Conservation (phyloP, 208 protist species). For the Trypanosoma platydactyli region DNA sequence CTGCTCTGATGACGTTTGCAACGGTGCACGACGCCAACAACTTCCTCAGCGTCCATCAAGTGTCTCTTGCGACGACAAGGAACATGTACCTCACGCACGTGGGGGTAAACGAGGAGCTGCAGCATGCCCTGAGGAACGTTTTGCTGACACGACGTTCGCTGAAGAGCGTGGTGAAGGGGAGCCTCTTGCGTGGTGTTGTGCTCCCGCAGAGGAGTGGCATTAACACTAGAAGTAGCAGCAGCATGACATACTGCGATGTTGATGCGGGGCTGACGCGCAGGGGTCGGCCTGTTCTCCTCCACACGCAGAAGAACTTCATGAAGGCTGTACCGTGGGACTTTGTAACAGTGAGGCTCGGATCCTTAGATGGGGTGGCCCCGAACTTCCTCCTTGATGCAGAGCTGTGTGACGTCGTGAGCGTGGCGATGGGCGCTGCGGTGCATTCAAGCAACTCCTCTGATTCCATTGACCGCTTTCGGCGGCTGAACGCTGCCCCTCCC, state of each 20-base stretch:
- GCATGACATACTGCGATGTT: constrained; percentile 53
- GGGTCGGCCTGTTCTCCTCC: constrained; percentile 40
- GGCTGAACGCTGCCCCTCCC: not conserved
- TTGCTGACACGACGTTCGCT: constrained; percentile 28
- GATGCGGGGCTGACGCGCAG: constrained; percentile 53
- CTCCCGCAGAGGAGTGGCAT: constrained; percentile 28
- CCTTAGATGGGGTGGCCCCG: constrained; percentile 18
- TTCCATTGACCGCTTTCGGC: constrained; percentile 17
- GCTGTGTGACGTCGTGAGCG: constrained; percentile 9
- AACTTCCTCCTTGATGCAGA: constrained; percentile 21
- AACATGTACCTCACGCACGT: constrained; percentile 44
- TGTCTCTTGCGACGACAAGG: constrained; percentile 35
- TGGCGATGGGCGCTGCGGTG: not conserved
- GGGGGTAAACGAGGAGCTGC: constrained; percentile 27
- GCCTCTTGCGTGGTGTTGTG: constrained; percentile 63
- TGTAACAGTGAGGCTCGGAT: constrained; percentile 60
- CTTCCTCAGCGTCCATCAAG: constrained; percentile 55
- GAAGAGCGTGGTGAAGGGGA: constrained; percentile 35
- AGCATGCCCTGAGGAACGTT: constrained; percentile 27
- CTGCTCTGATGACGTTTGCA: constrained; percentile 44
- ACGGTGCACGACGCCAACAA: constrained; percentile 44
- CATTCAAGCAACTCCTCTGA: constrained; percentile 7
- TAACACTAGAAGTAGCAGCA: constrained; percentile 5
- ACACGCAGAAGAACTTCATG: constrained; percentile 72
- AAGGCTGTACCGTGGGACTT: constrained; percentile 55